Base-by-base conservation (phyloP, 176 grass and related monocot genomes). In the Chloris gayana region DNA sequence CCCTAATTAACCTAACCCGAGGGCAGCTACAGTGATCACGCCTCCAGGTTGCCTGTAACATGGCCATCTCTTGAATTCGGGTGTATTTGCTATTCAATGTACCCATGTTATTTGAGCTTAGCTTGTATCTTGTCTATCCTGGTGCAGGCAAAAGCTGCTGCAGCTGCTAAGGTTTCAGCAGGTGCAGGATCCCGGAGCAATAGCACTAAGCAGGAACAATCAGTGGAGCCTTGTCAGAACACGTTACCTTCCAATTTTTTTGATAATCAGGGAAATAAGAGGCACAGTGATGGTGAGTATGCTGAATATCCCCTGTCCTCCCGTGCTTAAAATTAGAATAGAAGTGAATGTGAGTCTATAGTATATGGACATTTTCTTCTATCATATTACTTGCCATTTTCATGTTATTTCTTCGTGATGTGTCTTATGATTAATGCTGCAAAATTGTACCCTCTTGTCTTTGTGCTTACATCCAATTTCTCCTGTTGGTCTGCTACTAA, bases 221-320 rank as follows among this genome's bases (percentile, higher is more conserved):
- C 70, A 81, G 64, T 54, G 18, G 90, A 89, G 22, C n/a, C 79
- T 77, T 86, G 88, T 77, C 88, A 90, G 58, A 95, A 91, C 60
- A 77, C 88, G n/a, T 68, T 91, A 63, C 93, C 88, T 89, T 74
- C 72, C 67, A 85, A 85, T 42, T 93, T 99, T 77, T 99, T 99
- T 84, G 96, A 99, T 70, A 93, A 80, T 12, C 89, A 99, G 64
- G 88, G 86, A 54, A 29, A 61, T 45, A 93, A 95, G 76, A 89
- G 81, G 81, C 67, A 81, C 73, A 94, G 51, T 76, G 88, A 70
- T 74, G 97, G 97, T 96, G 77, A 82, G 80, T 80, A 68, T 79
- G 17, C 7, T 67, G 10, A 32, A 33, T 9, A 0, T 8, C 62
- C 1, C 31, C 42, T 69, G 7, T 45, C 42, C 12, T 47, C 5